Evolutionary conservation across 306 rosid species (phyloP).

Genomic region (Gillenia trifoliata): DNA sequence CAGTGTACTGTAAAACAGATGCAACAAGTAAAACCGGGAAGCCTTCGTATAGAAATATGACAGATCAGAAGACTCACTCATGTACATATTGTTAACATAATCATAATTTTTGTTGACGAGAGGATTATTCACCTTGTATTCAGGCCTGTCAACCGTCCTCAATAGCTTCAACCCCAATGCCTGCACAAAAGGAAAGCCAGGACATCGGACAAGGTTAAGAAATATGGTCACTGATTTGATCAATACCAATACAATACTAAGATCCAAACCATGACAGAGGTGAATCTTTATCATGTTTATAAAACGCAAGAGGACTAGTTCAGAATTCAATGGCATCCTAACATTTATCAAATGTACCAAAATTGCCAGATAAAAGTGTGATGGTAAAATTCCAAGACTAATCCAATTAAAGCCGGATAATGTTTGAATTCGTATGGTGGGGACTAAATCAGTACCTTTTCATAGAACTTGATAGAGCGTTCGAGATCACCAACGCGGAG

Average conservation of each 20-base stretch:
- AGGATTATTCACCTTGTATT: slow-evolving; percentile 53
- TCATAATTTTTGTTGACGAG: background rate
- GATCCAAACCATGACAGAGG: background rate
- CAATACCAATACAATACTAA: too few relatives aligned
- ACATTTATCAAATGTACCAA: background rate
- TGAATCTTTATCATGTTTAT: background rate
- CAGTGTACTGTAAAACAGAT: slow-evolving; percentile 49
- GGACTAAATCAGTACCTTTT: slow-evolving; percentile 46
- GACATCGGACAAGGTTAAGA: background rate
- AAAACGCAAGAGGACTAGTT: background rate
- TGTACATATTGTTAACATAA: background rate
- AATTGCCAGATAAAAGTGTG: background rate
- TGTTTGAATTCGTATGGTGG: background rate
- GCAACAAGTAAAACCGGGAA: slow-evolving; percentile 1
- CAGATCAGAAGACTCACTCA: background rate
- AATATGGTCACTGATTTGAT: too few relatives aligned
- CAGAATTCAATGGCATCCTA: background rate
- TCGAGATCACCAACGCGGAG: slow-evolving; percentile 95
- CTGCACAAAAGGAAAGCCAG: slow-evolving; percentile 38
- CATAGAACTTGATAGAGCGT: slow-evolving; percentile 83
- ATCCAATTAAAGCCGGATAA: background rate
- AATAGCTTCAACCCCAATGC: slow-evolving; percentile 76
- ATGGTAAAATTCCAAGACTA: background rate
- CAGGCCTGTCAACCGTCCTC: slow-evolving; percentile 74
- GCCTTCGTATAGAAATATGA: background rate